Evolutionary conservation across 306 rosid species (phyloP), one percentile per base, ranked within the genome.

Genomic region (Potentilla sterilis): DNA sequence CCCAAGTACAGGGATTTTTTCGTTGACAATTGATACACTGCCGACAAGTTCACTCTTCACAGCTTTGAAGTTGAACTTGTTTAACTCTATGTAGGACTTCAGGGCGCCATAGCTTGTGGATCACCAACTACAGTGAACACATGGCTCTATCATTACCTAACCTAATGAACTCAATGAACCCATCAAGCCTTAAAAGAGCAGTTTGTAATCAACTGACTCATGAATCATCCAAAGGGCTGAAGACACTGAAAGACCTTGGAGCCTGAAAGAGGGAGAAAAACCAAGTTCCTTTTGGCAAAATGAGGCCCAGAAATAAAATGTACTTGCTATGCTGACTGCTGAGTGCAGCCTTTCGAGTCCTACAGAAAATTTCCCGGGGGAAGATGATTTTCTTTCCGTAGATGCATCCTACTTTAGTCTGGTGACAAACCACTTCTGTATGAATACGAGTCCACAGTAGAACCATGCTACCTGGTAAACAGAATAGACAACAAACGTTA

Each of bases 401-500:
- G 62, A 9, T 76, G 51, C 28, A 34, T 66, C 49, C 42, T 7
- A 37, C 42, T 15, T 13, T 5, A 37, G 43, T 57, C 42, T 11
- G 69, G 35, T 42, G 38, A 52, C 16, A n/a, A 44, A 52, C 19
- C 41, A 16, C 14, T 52, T 13, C 40, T 40, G 42, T 24, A 67
- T 15, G 44, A 55, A 68, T 42, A 21, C 55, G 28, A 22, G 67
- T 40, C 79, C 38, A 57, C n/a, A n/a, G n/a, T n/a, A n/a, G n/a
- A n/a, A n/a, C n/a, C n/a, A n/a, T n/a, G n/a, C n/a, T n/a, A n/a
- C 71, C 78, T 75, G 73, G 64, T 37, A 51, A 66, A 9, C 34
- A 55, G 62, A 21, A 21, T 9, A 21, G 14, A 21, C n/a, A 55
- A 21, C 62, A 55, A 3, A 21, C 62, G 6, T 55, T 55, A 21